Base-by-base conservation (phyloP, 768 basidiomycete genomes). In the Phaeotremella fagi region DNA sequence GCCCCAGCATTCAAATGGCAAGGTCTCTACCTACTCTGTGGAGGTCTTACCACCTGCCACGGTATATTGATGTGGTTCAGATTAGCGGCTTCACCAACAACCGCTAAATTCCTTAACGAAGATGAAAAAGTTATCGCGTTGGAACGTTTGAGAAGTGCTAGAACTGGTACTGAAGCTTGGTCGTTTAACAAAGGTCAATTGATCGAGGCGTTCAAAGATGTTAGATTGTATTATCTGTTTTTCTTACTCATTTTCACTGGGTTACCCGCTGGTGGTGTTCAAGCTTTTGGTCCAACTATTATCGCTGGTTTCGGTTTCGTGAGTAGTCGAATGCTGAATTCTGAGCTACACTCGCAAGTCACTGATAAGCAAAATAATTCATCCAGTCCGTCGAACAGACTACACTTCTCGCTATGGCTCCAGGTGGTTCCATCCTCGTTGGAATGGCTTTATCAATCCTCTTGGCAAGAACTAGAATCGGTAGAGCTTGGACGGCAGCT, bases 161-260 rank as follows among this genome's bases (percentile, higher is more conserved):
- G 26, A 41, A 33, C 31, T 36, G 51, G 51, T 7, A 48, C 51
- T 9, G 57, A 58, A 35, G 44, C 16, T 14, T 58, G 56, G 59
- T 26, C 23, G n/a, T 61, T 61, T 56, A 61, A 61, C 41, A 9
- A 20, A 9, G 36, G 11, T n/a, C 59, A 61, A 45, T 31, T 58
- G n/a, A 36, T 26, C 3, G 52, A 61, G 48, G 49, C 59, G 4
- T 28, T 58, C 25, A 2, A 20, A 18, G 59, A 61, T 29, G 16
- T 37, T 7, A 43, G 59, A 6, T 16, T 61, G 14, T 61, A 61
- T 28, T 37, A 58, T 20, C 20, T 61, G 45, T 61, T 61, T 36
- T 6, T 58, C 31, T 33, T 53, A 14, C 43, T 61, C 11, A 27
- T 61, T 28, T 41, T 29, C 33, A 54, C 57, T 16, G 56, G 56